These are phyloP conservation scores for Ophiostoma angusticollis DNA, from an alignment of 2,329 filamentous ascomycete genomes.

Conservation along the genomic window DNA sequence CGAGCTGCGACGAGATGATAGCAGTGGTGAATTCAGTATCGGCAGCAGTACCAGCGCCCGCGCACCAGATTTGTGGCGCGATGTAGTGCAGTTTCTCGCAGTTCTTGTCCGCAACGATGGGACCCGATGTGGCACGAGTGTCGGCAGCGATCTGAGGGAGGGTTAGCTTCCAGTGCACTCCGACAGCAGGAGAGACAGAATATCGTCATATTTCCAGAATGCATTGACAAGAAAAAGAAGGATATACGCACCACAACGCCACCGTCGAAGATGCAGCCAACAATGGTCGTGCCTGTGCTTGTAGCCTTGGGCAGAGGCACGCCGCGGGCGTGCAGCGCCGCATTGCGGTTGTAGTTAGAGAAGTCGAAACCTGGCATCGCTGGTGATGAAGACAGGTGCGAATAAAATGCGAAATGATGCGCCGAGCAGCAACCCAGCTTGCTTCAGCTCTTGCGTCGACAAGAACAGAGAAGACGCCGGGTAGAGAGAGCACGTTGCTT, in stretches of 20 bases:
- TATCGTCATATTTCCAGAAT: not conserved
- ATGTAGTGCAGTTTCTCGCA: constrained; percentile 99
- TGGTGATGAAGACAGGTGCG: constrained; percentile 12
- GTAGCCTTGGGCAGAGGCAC: constrained; percentile 94
- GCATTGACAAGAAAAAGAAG: not conserved
- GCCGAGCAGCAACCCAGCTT: no score
- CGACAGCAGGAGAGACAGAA: not conserved
- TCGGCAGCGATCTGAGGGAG: constrained; percentile 78
- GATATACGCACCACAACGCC: constrained; percentile 70
- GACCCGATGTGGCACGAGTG: constrained; percentile 90
- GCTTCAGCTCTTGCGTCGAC: no score
- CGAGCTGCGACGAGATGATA: constrained; percentile 95
- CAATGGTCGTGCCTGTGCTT: constrained; percentile 96
- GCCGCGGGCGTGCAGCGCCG: constrained; percentile 83
- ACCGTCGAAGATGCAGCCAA: constrained; percentile 91
- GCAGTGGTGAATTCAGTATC: constrained; percentile 99
- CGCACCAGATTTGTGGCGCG: constrained; percentile 97
- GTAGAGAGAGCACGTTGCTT: no score
- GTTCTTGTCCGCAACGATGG: constrained; percentile 99
- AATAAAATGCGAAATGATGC: no score
- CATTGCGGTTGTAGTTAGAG: constrained; percentile 99
- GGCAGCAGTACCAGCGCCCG: constrained; percentile 90
- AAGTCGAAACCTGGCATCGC: constrained; percentile 97
- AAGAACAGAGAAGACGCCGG: no score
- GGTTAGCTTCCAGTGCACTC: constrained; percentile 4